Evolutionary conservation across 2,329 filamentous ascomycete genomes (phyloP).

Genomic region (Aspergillus ochraceus): DNA sequence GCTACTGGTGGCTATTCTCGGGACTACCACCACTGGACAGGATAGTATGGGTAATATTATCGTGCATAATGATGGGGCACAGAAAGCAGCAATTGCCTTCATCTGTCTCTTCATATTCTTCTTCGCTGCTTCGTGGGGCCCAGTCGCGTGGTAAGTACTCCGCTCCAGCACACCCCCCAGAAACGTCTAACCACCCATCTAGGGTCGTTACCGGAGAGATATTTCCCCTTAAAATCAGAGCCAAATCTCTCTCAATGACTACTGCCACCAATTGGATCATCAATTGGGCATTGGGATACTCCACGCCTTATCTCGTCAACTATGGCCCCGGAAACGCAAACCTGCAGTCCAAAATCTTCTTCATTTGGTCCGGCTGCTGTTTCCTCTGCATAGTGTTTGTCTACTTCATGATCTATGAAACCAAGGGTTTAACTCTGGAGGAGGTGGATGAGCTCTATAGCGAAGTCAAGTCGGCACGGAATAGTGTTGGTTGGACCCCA

Average conservation of each 20-base stretch:
- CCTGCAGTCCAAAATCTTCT: conserved; percentile 60
- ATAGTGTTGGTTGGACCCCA: not conserved
- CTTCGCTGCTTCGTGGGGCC: conserved; percentile 48
- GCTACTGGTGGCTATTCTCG: conserved; percentile 51
- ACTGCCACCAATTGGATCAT: conserved; percentile 58
- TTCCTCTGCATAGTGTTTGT: conserved; percentile 51
- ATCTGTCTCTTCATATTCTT: conserved; percentile 51
- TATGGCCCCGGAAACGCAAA: conserved; percentile 66
- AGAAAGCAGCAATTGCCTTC: conserved; percentile 47
- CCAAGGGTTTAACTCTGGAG: conserved; percentile 79
- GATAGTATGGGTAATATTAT: not conserved
- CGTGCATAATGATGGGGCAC: conserved; percentile 27
- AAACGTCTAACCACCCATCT: not conserved
- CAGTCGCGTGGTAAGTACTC: conserved; percentile 28
- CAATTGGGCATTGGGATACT: conserved; percentile 79
- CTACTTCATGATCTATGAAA: conserved; percentile 80
- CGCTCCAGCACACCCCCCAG: not conserved
- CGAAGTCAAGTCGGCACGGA: not conserved
- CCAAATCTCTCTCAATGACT: conserved; percentile 52
- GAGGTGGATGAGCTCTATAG: conserved; percentile 76
- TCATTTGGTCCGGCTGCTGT: conserved; percentile 60
- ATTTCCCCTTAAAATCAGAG: conserved; percentile 49
- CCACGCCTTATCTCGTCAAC: conserved; percentile 77
- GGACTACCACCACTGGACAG: conserved; percentile 28
- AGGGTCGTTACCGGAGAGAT: conserved; percentile 51